These are phyloP conservation scores for Clitopilus hobsonii DNA, from an alignment of 768 basidiomycete species.

Conservation along the genomic window DNA sequence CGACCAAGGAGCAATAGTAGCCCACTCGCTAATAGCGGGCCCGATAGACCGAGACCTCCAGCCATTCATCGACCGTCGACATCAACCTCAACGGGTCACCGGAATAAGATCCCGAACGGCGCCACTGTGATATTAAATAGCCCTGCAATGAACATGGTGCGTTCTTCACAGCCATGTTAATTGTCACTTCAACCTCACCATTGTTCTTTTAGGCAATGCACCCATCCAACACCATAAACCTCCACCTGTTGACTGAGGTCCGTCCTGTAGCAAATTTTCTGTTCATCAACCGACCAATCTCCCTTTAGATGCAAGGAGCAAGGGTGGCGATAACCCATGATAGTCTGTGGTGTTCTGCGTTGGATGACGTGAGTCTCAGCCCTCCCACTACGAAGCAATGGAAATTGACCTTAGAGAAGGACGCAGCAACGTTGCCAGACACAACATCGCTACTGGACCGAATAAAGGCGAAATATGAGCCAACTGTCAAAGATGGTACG, in stretches of 20 bases:
- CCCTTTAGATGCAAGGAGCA: not conserved
- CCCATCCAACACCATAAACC: not conserved
- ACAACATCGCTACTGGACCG: not conserved
- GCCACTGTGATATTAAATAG: not conserved
- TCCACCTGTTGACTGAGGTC: not conserved
- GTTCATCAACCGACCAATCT: not conserved
- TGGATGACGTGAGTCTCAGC: not conserved
- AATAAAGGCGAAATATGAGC: not conserved
- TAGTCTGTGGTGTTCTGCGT: not conserved
- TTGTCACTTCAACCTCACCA: not conserved
- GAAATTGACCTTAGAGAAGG: not conserved
- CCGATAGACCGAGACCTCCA: not conserved
- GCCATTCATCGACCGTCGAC: not conserved
- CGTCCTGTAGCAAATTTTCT: not conserved
- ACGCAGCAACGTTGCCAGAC: not conserved
- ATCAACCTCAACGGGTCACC: not conserved
- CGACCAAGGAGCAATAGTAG: not conserved
- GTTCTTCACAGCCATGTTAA: not conserved
- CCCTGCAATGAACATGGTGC: not conserved
- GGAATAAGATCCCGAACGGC: not conserved
- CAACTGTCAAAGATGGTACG: not conserved
- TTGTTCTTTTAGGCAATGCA: not conserved
- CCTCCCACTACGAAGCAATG: not conserved
- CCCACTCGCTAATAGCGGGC: not conserved
- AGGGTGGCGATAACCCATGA: not conserved